Evolutionary conservation across 2,329 filamentous ascomycete genomes (phyloP).

Genomic region (Lachnellula subtilissima): DNA sequence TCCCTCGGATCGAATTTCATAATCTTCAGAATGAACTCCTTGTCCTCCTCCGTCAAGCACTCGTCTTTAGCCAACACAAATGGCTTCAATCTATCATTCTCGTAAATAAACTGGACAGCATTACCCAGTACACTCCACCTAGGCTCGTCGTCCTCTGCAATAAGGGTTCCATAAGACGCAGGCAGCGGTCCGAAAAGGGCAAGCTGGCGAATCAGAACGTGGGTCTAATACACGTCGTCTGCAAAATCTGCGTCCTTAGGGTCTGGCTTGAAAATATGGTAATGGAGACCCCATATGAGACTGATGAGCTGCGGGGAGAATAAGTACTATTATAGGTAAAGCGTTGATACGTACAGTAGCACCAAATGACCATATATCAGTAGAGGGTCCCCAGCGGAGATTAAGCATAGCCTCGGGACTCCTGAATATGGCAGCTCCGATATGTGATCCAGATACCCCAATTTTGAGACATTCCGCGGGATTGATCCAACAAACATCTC

Average conservation of each 20-base stretch:
- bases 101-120: conserved; percentile 16
- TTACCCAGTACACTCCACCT: conserved; percentile 12
- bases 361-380: conserved; percentile 39
- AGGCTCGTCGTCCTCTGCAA: conserved; percentile 14
- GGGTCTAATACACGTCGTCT: conserved; percentile 14
- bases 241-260: conserved; percentile 15
- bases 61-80: conserved; percentile 12
- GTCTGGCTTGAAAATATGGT: conserved; percentile 24
- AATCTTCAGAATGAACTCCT: conserved; percentile 17
- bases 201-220: conserved; percentile 17
- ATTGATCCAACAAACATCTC: conserved; percentile 21
- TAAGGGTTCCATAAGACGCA: conserved; percentile 13
- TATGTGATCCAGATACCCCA: conserved; percentile 19
- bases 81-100: conserved; percentile 12
- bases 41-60: conserved; percentile 17
- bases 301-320: conserved; percentile 21
- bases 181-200: conserved; percentile 16
- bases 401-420: conserved; percentile 35
- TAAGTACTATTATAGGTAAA: conserved; percentile 14
- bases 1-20: conserved; percentile 27
- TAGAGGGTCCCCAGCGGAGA: conserved; percentile 33
- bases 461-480: conserved; percentile 21
- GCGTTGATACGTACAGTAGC: conserved; percentile 29
- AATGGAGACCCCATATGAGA: conserved; percentile 24
- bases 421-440: conserved; percentile 35